These are phyloP conservation scores for Peniophora sp. DNA, from an alignment of 1,284 basidiomycete genomes.

Conservation along the genomic window DNA sequence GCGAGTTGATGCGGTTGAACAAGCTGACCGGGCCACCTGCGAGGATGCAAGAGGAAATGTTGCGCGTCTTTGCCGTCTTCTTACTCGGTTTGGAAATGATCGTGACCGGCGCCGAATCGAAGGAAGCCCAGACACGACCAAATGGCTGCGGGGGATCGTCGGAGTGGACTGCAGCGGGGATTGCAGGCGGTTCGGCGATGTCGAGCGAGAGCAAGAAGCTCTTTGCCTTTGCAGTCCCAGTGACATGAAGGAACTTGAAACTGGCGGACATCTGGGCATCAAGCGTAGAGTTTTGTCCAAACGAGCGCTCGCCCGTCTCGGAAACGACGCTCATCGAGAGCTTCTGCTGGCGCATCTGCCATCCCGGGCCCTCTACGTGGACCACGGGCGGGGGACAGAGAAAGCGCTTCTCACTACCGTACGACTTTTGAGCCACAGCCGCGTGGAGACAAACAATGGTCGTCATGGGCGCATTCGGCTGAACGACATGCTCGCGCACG, in stretches of 20 bases:
- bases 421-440: conserved; percentile 87
- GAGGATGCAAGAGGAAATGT: conserved; percentile 87
- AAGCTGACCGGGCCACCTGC: conserved; percentile 88
- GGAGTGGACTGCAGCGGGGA: conserved; percentile 13
- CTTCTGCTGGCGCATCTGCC: conserved; percentile 72
- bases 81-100: conserved; percentile 97
- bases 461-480: conserved; percentile 74
- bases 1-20: conserved; percentile 95
- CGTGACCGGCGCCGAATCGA: conserved; percentile 85
- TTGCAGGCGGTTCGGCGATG: conserved; percentile 56
- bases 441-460: conserved; percentile 84
- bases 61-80: conserved; percentile 94
- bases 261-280: conserved; percentile 78
- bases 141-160: conserved; percentile 33
- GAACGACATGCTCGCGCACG: conserved; percentile 68
- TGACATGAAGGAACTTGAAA: conserved; percentile 88
- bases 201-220: conserved; percentile 82
- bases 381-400: conserved; percentile 86
- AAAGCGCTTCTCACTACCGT: conserved; percentile 88
- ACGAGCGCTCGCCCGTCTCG: conserved; percentile 74
- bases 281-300: conserved; percentile 73
- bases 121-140: conserved; percentile 81
- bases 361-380: conserved; percentile 78
- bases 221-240: conserved; percentile 83
- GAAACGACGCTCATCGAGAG: conserved; percentile 82